These are phyloP conservation scores for Clathrus columnatus DNA, from an alignment of 768 basidiomycete species.

Conservation along the genomic window DNA sequence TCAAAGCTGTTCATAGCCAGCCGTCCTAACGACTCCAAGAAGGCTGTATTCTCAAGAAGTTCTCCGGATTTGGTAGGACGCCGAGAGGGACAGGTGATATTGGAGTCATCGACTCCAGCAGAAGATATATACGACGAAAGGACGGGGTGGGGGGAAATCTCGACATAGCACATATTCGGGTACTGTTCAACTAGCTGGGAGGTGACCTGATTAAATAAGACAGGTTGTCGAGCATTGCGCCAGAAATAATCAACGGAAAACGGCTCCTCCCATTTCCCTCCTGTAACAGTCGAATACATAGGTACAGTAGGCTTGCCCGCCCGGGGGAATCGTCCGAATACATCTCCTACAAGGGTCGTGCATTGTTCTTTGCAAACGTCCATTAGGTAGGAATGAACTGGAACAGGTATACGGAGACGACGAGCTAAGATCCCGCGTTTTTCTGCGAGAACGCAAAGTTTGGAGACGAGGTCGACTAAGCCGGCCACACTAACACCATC, in stretches of 20 bases:
- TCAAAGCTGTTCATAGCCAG: constrained; percentile 23
- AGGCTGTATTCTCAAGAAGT: constrained; percentile 17
- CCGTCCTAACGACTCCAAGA: constrained; percentile 24
- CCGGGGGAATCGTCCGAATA: not conserved
- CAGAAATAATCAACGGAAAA: constrained; percentile 5
- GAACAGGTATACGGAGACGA: not conserved
- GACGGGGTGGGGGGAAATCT: constrained; percentile 33
- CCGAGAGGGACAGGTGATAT: constrained; percentile 21
- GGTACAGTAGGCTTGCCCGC: not conserved
- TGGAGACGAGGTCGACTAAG: not conserved
- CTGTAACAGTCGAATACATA: constrained; percentile 1
- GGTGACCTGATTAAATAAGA: constrained; percentile 3
- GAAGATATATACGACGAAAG: constrained; percentile 26
- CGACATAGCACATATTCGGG: constrained; percentile 24
- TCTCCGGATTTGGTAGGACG: constrained; percentile 18
- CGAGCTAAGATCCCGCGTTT: constrained; percentile 10
- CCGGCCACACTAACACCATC: constrained; percentile 2
- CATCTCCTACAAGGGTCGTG: constrained; percentile 14
- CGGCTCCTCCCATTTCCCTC: not conserved
- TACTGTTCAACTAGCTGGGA: not conserved
- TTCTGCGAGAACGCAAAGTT: not conserved
- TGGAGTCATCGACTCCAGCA: constrained; percentile 14
- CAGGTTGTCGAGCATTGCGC: constrained; percentile 5
- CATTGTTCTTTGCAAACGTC: constrained; percentile 4
- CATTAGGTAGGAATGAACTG: constrained; percentile 1